Percentiles rank a stretch among this genome's conserved stretches.
These are phyloP conservation scores for Yarrowia sp. DNA, from an alignment of 805 yeast species.

Conservation along the genomic window DNA sequence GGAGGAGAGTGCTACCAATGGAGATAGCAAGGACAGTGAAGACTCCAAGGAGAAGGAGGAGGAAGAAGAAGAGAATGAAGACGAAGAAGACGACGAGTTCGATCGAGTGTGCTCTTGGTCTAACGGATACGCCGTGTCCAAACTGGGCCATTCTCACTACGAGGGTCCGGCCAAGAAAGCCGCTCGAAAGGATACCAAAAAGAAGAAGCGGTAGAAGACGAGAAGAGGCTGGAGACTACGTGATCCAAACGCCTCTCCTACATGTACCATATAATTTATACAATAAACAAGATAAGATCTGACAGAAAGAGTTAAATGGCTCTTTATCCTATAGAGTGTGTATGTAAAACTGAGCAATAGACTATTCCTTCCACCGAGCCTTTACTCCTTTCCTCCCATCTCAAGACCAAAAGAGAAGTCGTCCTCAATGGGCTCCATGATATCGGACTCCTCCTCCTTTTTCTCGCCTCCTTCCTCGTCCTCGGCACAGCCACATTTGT, in stretches of 20 bases:
- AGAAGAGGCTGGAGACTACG: too few species aligned
- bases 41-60: neutral
- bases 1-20: neutral
- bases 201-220: neutral
- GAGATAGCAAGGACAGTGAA: slow-evolving; percentile 27
- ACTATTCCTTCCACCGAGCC: too few species aligned
- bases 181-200: neutral
- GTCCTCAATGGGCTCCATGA: slow-evolving; percentile 22
- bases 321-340: neutral
- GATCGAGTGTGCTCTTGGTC: slow-evolving; percentile 32
- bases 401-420: neutral
- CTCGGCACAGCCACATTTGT: slow-evolving; percentile 92
- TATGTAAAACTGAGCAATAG: neutral
- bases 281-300: neutral
- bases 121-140: slow-evolving; percentile 30
- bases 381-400: neutral
- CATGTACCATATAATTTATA: slow-evolving; percentile 24
- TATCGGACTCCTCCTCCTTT: slow-evolving; percentile 33
- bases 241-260: neutral
- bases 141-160: slow-evolving; percentile 33
- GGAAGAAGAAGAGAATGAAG: slow-evolving; percentile 22
- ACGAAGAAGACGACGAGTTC: slow-evolving; percentile 18
- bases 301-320: too few species aligned
- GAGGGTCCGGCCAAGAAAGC: slow-evolving; percentile 30
- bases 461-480: slow-evolving; percentile 53